phyloP scores from a whole-genome alignment of 1,284 basidiomycete species.

The Coriolopsis trogii region DNA sequence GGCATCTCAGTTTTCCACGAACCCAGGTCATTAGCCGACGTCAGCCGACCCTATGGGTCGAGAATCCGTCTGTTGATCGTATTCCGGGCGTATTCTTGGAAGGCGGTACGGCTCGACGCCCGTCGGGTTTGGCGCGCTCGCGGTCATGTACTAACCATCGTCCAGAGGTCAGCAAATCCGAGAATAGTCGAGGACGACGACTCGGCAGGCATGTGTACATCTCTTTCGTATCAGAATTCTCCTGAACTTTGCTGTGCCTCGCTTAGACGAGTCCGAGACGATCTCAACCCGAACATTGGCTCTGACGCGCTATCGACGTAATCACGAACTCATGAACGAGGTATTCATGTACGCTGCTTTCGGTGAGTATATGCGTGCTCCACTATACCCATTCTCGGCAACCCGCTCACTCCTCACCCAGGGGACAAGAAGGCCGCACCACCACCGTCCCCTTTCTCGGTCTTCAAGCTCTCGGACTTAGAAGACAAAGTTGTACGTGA shows the following conservation, averaged over 20 bases:
- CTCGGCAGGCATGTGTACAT: slow-evolving; percentile 54
- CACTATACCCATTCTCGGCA: background rate
- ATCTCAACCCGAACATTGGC: slow-evolving; percentile 75
- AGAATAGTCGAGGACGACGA: slow-evolving; percentile 65
- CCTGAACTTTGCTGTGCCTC: background rate
- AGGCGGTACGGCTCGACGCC: too few relatives aligned
- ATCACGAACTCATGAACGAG: slow-evolving; percentile 82
- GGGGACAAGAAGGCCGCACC: slow-evolving; percentile 45
- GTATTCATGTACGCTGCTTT: slow-evolving; percentile 74
- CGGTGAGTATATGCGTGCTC: slow-evolving; percentile 47
- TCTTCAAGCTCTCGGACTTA: slow-evolving; percentile 62
- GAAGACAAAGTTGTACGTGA: slow-evolving; percentile 58
- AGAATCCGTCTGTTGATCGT: too few relatives aligned
- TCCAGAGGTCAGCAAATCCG: slow-evolving; percentile 18
- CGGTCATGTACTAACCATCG: background rate
- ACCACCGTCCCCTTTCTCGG: slow-evolving; percentile 47
- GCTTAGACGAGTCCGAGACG: slow-evolving; percentile 65
- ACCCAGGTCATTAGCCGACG: too few relatives aligned
- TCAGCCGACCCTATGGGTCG: too few relatives aligned
- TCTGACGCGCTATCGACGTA: slow-evolving; percentile 70
- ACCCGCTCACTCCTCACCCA: slow-evolving; percentile 29
- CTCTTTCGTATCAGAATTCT: background rate
- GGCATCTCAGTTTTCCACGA: too few relatives aligned
- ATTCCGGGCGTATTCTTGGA: too few relatives aligned
- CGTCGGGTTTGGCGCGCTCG: too few relatives aligned